phyloP scores from a whole-genome alignment of 805 yeast species.

The Myxozyma sirexii region DNA sequence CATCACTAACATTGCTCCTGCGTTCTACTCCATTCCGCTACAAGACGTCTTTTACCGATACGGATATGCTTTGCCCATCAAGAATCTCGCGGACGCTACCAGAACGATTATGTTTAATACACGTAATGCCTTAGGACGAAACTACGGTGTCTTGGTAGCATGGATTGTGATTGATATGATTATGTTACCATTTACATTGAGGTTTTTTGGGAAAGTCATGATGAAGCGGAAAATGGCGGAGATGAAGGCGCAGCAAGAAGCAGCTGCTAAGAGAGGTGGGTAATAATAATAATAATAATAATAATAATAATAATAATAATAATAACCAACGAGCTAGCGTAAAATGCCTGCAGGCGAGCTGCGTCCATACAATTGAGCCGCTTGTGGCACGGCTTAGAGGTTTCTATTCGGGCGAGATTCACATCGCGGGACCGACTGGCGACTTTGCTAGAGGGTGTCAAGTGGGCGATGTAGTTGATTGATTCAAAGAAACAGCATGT shows the following conservation, averaged over 20 bases:
- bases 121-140: slow-evolving; percentile 60
- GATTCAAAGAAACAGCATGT: too few relatives aligned
- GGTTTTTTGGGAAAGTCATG: slow-evolving; percentile 9
- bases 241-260: slow-evolving; percentile 6
- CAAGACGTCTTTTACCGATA: slow-evolving; percentile 60
- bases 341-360: too few relatives aligned
- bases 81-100: slow-evolving; percentile 62
- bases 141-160: slow-evolving; percentile 59
- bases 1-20: slow-evolving; percentile 65
- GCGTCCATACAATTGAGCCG: too few relatives aligned
- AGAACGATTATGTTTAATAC: slow-evolving; percentile 62
- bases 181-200: slow-evolving; percentile 21
- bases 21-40: slow-evolving; percentile 66
- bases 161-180: slow-evolving; percentile 58
- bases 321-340: too few relatives aligned
- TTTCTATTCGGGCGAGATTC: too few relatives aligned
- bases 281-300: neutral
- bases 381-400: too few relatives aligned
- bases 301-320: too few relatives aligned
- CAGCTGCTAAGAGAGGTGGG: slow-evolving; percentile 1
- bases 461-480: too few relatives aligned
- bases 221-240: slow-evolving; percentile 13
- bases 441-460: too few relatives aligned
- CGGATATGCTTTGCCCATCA: slow-evolving; percentile 71
- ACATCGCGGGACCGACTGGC: too few relatives aligned